Base-by-base conservation (phyloP, 257 asterid species). In the Perilla frutescens region DNA sequence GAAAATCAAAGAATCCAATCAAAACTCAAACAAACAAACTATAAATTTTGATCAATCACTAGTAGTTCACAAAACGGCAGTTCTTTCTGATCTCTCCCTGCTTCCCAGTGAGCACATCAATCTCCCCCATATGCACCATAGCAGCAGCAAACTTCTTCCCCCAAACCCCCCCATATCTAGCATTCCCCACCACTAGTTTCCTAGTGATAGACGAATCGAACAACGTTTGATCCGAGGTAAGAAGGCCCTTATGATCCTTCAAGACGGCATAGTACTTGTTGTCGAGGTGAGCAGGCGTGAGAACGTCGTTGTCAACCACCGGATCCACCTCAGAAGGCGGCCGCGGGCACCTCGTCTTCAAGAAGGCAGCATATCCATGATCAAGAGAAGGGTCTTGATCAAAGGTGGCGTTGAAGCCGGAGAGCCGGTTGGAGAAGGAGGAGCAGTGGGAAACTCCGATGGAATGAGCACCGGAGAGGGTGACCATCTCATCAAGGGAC, bases 391-490 rank as follows among this genome's bases (percentile, higher is more conserved):
- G 93, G 72, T 89, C 93, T 14, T 68, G 75, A n/a, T 76, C 57
- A 29, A 71, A 44, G 14, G 82, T 70, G 11, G 79, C 45, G 45
- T 75, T 77, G 53, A 80, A 80, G 2, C 69, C 63, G 7, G 83
- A 79, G 6, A 88, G 81, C 32, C 96, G 62, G 51, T 2, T 62
- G 20, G 84, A 44, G 49, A 89, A 85, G 44, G 88, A 56, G 8
- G 86, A 69, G 47, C 96, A 89, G 54, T 83, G 92, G 37, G 86
- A 69, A 7, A 85, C 68, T 0, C 92, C 96, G 10, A 89, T 71
- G 12, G 92, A 87, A 45, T 89, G 90, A 10, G 96, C 80, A 2
- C 96, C 92, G 6, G 96, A 87, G 4, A 89, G 92, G 0, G 89
- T 84, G 3, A 89, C 96, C 92, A 89, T 89, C 8, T 89, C 90